phyloP scores from a whole-genome alignment of 1,139 yeast species.

The Martiniozyma asiatica region DNA sequence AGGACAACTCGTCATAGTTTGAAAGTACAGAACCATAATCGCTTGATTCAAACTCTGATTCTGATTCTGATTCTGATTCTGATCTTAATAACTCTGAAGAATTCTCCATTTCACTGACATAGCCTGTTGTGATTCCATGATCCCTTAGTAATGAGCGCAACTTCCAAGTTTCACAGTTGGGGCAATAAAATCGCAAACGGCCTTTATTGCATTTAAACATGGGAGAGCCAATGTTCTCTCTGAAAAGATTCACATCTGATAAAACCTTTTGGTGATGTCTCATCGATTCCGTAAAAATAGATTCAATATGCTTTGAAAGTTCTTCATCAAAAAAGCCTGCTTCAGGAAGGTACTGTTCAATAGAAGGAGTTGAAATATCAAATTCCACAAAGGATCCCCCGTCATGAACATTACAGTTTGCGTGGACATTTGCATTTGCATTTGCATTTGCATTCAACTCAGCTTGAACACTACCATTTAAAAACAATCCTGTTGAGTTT shows the following conservation, averaged over 20 bases:
- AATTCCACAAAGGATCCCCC: slow-evolving; percentile 45
- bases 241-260: slow-evolving; percentile 27
- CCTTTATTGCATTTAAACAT: slow-evolving; percentile 7
- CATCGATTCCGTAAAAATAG: slow-evolving; percentile 26
- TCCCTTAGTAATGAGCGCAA: slow-evolving; percentile 40
- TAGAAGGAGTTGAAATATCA: slow-evolving; percentile 19
- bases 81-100: neutral
- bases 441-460: slow-evolving; percentile 19
- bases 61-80: neutral
- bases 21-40: too few species aligned
- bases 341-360: slow-evolving; percentile 27
- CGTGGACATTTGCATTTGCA: slow-evolving; percentile 27
- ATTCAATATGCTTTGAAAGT: slow-evolving; percentile 14
- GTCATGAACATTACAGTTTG: slow-evolving; percentile 8
- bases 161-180: slow-evolving; percentile 41
- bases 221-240: slow-evolving; percentile 34
- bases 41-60: slow-evolving; percentile 1
- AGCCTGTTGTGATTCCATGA: slow-evolving; percentile 37
- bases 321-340: slow-evolving; percentile 39
- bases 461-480: too few species aligned
- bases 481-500: too few species aligned
- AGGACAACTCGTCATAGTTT: too few species aligned
- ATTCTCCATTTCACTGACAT: slow-evolving; percentile 12
- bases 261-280: slow-evolving; percentile 23
- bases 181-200: slow-evolving; percentile 37